These are phyloP conservation scores for Colletotrichum salicis DNA, from an alignment of 2,329 filamentous ascomycete genomes.

Conservation along the genomic window DNA sequence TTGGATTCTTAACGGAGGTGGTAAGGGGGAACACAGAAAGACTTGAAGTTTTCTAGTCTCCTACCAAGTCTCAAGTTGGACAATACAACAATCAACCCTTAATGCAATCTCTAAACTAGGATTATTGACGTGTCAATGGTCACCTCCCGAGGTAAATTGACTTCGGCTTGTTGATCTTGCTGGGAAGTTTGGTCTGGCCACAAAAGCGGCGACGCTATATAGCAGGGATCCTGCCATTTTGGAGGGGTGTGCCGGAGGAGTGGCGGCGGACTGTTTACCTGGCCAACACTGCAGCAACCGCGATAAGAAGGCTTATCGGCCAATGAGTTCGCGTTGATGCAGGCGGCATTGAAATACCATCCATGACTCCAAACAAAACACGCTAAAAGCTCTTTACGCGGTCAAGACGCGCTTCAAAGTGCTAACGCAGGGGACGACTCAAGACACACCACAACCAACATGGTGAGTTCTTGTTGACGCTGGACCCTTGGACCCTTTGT, in stretches of 20 bases:
- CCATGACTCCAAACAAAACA: constrained; percentile 20
- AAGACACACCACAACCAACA: constrained; percentile 12
- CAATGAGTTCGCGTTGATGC: constrained; percentile 26
- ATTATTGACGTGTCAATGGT: background rate
- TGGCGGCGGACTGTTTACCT: constrained; percentile 24
- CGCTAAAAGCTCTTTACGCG: constrained; percentile 37
- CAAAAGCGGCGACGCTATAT: constrained; percentile 21
- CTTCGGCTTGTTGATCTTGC: background rate
- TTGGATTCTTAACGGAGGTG: too few relatives aligned
- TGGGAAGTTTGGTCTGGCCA: background rate
- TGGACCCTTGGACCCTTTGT: constrained; percentile 24
- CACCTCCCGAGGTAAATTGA: background rate
- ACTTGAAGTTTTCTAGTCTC: too few relatives aligned
- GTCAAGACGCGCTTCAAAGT: constrained; percentile 28
- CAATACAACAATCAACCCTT: background rate
- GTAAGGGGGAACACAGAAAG: too few relatives aligned
- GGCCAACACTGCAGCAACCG: constrained; percentile 28
- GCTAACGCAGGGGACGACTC: constrained; percentile 2
- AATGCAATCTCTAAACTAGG: background rate
- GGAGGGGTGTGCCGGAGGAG: constrained; percentile 7
- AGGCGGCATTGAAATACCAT: constrained; percentile 17
- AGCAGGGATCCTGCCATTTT: background rate
- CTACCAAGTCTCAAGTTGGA: background rate
- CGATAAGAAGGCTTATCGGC: constrained; percentile 32
- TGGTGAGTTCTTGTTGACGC: constrained; percentile 21